Evolutionary conservation across 139 green algal species (phyloP).

Genomic region (Tetraselmis striata): DNA sequence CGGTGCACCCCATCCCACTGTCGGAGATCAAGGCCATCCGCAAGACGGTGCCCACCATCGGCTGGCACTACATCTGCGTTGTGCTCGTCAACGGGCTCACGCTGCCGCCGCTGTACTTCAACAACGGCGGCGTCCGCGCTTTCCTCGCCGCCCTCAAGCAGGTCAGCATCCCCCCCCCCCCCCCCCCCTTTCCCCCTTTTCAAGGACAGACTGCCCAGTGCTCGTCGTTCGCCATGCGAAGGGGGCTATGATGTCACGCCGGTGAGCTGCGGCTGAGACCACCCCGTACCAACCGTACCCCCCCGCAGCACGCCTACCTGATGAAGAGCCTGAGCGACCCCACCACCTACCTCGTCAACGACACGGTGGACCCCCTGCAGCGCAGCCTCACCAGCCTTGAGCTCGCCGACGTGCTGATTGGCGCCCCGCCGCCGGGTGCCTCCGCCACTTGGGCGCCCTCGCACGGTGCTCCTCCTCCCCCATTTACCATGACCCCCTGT

Average conservation of each 20-base stretch:
- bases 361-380: constrained; percentile 68
- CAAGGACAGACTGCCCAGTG: too few relatives aligned
- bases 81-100: constrained; percentile 67
- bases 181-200: too few relatives aligned
- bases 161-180: constrained; percentile 25
- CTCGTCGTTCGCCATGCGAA: too few relatives aligned
- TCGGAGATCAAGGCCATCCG: constrained; percentile 71
- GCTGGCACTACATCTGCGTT: constrained; percentile 59
- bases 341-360: constrained; percentile 74
- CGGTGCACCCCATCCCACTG: constrained; percentile 67
- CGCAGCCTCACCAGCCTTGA: constrained; percentile 49
- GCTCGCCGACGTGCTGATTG: constrained; percentile 45
- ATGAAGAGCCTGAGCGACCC: constrained; percentile 43
- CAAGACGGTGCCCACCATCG: constrained; percentile 57
- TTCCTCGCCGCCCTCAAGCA: constrained; percentile 58
- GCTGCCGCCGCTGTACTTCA: constrained; percentile 73
- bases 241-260: too few relatives aligned
- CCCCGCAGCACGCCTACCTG: constrained; percentile 48
- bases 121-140: constrained; percentile 49
- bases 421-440: constrained; percentile 29
- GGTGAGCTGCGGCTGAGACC: too few relatives aligned
- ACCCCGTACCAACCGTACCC: too few relatives aligned
- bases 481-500: too few relatives aligned
- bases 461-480: neutral
- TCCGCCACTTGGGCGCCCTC: constrained; percentile 31